These are phyloP conservation scores for Rasamsonia emersonii DNA, from an alignment of 2,329 filamentous ascomycete genomes.

Conservation along the genomic window DNA sequence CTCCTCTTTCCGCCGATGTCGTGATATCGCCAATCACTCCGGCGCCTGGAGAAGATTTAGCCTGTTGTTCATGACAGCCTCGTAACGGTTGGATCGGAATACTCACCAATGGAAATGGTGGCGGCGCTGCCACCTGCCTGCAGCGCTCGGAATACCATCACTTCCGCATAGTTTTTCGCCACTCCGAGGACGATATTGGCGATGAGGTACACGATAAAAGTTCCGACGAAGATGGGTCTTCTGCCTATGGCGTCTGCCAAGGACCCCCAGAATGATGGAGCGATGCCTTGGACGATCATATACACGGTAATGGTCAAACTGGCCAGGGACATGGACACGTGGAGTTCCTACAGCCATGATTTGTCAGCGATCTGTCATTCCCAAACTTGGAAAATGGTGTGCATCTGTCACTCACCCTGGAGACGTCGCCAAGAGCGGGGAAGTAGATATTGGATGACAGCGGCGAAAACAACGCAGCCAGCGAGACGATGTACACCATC, in stretches of 20 bases:
- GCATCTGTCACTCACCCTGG: conserved; percentile 11
- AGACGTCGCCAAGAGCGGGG: conserved; percentile 27
- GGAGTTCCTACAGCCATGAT: conserved; percentile 11
- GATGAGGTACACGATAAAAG: conserved; percentile 40
- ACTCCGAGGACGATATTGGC: conserved; percentile 41
- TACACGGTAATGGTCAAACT: conserved; percentile 36
- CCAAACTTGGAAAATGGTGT: background rate
- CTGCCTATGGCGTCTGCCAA: conserved; percentile 42
- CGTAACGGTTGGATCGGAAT: background rate
- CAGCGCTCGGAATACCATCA: conserved; percentile 40
- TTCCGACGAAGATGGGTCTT: conserved; percentile 37
- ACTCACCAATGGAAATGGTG: conserved; percentile 39
- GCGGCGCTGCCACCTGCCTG: conserved; percentile 43
- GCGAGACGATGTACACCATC: conserved; percentile 31
- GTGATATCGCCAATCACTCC: conserved; percentile 37
- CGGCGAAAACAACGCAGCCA: conserved; percentile 36
- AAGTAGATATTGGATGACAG: conserved; percentile 41
- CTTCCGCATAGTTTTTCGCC: conserved; percentile 33
- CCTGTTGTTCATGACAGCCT: conserved; percentile 1
- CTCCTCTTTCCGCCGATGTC: conserved; percentile 29
- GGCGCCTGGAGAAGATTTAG: conserved; percentile 16
- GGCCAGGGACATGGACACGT: conserved; percentile 20
- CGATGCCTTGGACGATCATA: conserved; percentile 44
- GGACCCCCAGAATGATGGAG: conserved; percentile 42
- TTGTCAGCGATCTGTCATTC: background rate